These are phyloP conservation scores for Auriscalpium vulgare DNA, from an alignment of 768 basidiomycete genomes.

Conservation along the genomic window DNA sequence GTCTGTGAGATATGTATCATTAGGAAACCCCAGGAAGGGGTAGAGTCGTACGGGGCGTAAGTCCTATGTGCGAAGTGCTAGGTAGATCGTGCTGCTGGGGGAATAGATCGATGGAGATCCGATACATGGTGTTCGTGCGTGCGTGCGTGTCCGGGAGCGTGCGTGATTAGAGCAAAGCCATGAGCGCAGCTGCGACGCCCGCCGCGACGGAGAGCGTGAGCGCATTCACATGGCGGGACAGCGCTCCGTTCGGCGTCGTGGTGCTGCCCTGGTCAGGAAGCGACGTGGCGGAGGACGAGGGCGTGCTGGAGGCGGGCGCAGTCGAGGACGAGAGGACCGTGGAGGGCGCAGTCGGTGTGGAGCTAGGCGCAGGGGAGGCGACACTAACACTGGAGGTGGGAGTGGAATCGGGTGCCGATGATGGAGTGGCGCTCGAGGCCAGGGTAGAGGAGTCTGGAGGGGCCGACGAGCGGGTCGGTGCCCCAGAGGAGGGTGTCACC, in stretches of 20 bases:
- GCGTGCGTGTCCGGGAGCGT: too few relatives aligned
- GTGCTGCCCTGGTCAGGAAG: not conserved
- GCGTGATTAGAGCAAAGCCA: not conserved
- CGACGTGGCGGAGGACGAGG: not conserved
- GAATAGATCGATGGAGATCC: too few relatives aligned
- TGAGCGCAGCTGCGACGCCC: not conserved
- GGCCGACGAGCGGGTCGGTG: not conserved
- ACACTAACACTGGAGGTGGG: not conserved
- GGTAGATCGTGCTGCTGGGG: too few relatives aligned
- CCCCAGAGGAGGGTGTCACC: not conserved
- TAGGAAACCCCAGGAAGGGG: too few relatives aligned
- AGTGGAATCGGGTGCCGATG: not conserved
- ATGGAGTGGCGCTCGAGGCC: not conserved
- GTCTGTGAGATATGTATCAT: too few relatives aligned
- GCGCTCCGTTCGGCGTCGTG: not conserved
- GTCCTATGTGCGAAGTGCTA: too few relatives aligned
- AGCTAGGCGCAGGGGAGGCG: not conserved
- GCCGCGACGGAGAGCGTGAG: not conserved
- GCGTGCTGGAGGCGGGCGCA: not conserved
- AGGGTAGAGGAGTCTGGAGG: not conserved
- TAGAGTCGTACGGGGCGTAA: too few relatives aligned
- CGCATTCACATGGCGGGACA: not conserved
- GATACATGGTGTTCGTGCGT: too few relatives aligned
- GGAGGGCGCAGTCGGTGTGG: not conserved
- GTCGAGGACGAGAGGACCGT: not conserved